Percentiles rank a stretch among this genome's conserved stretches.
phyloP scores from a whole-genome alignment of 1,139 yeast species.

The Suhomyces guaymorum region DNA sequence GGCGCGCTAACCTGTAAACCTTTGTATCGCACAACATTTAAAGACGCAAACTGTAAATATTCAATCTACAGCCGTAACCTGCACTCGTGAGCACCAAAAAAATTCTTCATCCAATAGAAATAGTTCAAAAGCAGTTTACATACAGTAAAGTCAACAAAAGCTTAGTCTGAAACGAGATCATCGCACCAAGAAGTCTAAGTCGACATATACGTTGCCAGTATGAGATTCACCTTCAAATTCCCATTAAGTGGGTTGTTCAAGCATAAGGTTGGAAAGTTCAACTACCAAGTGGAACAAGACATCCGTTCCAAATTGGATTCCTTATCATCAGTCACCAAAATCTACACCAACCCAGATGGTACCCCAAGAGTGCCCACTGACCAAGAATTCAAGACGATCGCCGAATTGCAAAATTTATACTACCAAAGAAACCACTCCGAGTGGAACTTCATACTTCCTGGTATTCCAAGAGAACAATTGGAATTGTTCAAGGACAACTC shows the following conservation, averaged over 20 bases:
- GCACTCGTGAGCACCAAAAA: constrained; percentile 10
- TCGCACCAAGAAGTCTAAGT: constrained; percentile 1
- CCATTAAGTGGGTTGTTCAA: constrained; percentile 45
- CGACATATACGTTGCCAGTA: constrained; percentile 14
- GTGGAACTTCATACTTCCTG: constrained; percentile 61
- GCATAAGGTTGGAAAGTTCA: constrained; percentile 41
- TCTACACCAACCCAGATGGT: constrained; percentile 79
- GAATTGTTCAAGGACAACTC: constrained; percentile 63
- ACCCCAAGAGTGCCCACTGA: constrained; percentile 72
- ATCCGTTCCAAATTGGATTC: constrained; percentile 46
- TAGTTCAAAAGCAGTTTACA: constrained; percentile 18
- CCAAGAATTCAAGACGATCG: constrained; percentile 70
- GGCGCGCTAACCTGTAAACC: constrained; percentile 3
- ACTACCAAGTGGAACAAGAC: constrained; percentile 43
- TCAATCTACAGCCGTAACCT: constrained; percentile 5
- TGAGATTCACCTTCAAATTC: constrained; percentile 48
- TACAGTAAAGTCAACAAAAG: constrained; percentile 10
- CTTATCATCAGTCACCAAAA: constrained; percentile 56
- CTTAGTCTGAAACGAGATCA: constrained; percentile 7
- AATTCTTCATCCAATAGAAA: constrained; percentile 22
- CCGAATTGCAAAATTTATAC: constrained; percentile 66
- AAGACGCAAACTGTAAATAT: no score
- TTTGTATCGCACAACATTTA: no score
- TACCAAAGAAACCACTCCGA: constrained; percentile 60
- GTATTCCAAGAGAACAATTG: constrained; percentile 55